Conservation (phyloP, 1,284 basidiomycete species). For the Puccinia hordei region DNA sequence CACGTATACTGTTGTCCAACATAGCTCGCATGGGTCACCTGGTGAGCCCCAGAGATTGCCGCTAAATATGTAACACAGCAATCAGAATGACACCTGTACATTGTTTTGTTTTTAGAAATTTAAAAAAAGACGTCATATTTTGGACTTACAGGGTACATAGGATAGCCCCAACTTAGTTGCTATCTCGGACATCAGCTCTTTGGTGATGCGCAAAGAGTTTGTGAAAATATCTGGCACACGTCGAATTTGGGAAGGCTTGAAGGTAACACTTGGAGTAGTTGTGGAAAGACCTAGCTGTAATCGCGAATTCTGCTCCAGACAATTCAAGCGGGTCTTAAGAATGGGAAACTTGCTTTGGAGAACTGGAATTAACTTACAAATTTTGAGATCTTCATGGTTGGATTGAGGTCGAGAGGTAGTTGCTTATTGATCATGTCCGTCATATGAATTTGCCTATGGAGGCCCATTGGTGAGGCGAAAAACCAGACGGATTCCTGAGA, state of each 20-base stretch:
- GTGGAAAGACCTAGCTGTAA: constrained; percentile 40
- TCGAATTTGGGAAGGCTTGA: constrained; percentile 37
- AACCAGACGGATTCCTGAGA: constrained; percentile 32
- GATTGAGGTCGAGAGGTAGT: constrained; percentile 30
- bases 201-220: constrained; percentile 25
- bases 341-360: no score
- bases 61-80: constrained; percentile 19
- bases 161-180: neutral
- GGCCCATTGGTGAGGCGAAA: constrained; percentile 25
- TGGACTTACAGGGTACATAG: constrained; percentile 29
- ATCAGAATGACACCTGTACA: neutral
- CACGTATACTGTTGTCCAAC: constrained; percentile 26
- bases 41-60: constrained; percentile 36
- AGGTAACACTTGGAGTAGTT: constrained; percentile 6
- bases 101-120: neutral
- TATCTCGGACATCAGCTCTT: constrained; percentile 23
- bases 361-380: constrained; percentile 25
- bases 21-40: neutral
- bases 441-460: neutral
- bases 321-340: neutral
- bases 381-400: constrained; percentile 32
- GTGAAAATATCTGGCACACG: constrained; percentile 35
- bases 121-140: neutral
- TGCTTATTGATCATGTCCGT: constrained; percentile 29
- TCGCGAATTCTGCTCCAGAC: constrained; percentile 37